Conservation (phyloP, 148 eudicot genomes). For the Simmondsia chinensis region DNA sequence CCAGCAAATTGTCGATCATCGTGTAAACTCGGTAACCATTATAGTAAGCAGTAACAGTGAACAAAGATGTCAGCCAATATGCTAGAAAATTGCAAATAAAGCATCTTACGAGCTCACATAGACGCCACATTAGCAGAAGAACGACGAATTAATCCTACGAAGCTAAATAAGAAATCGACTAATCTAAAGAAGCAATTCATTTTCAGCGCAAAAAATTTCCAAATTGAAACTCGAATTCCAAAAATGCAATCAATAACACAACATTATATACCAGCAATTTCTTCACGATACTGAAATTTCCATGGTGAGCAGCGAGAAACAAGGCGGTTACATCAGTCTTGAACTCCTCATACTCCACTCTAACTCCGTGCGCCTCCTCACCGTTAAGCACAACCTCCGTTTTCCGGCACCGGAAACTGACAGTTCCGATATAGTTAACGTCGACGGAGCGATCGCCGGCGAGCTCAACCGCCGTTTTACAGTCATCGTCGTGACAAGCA, state of each 20-base stretch:
- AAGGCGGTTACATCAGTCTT: slow-evolving; percentile 55
- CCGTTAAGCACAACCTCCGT: slow-evolving; percentile 43
- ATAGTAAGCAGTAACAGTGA: too few species aligned
- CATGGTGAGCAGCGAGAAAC: slow-evolving; percentile 61
- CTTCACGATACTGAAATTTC: slow-evolving; percentile 35
- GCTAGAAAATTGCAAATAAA: too few species aligned
- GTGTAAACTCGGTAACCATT: too few species aligned
- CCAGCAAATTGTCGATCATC: too few species aligned
- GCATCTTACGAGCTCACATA: too few species aligned
- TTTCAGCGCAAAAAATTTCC: too few species aligned
- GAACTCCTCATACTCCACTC: slow-evolving; percentile 52
- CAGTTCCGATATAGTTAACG: slow-evolving; percentile 51
- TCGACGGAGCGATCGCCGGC: slow-evolving; percentile 40
- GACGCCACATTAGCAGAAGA: too few species aligned
- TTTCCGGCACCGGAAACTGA: slow-evolving; percentile 30
- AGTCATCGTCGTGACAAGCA: slow-evolving; percentile 34
- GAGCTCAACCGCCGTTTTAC: slow-evolving; percentile 27
- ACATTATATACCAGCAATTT: slow-evolving; percentile 39
- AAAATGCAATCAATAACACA: neutral
- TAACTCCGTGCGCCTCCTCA: slow-evolving; percentile 37
- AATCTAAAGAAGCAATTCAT: too few species aligned
- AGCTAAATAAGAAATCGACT: too few species aligned
- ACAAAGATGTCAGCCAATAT: too few species aligned
- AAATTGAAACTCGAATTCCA: too few species aligned
- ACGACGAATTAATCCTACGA: too few species aligned